phyloP scores from a whole-genome alignment of 2,329 filamentous ascomycete genomes.

The Penicillium sclerotigenum region DNA sequence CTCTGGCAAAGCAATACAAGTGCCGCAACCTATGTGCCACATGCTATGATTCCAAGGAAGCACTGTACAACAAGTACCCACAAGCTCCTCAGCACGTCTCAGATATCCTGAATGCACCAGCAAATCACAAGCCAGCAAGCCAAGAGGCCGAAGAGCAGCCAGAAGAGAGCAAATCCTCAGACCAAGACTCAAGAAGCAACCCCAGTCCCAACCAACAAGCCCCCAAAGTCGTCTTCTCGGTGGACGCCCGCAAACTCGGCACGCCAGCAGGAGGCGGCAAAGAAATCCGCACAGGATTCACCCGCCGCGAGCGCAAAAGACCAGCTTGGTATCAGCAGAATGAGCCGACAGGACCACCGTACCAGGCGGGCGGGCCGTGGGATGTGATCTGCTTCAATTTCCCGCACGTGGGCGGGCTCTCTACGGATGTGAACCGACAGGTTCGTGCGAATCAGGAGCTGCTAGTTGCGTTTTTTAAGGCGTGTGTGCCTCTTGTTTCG shows the following conservation, averaged over 20 bases:
- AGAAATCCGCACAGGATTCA: slow-evolving; percentile 43
- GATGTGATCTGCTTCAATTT: slow-evolving; percentile 93
- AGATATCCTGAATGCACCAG: slow-evolving; percentile 31
- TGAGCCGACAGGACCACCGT: slow-evolving; percentile 2
- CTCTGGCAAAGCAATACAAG: slow-evolving; percentile 41
- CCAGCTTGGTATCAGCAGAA: slow-evolving; percentile 26
- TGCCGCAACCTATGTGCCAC: slow-evolving; percentile 44
- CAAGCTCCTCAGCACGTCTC: slow-evolving; percentile 61
- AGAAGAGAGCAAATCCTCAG: slow-evolving; percentile 1
- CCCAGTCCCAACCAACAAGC: neutral
- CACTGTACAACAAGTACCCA: slow-evolving; percentile 69
- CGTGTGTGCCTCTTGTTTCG: slow-evolving; percentile 42
- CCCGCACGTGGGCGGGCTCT: slow-evolving; percentile 88
- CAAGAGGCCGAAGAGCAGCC: neutral
- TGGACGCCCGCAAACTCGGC: slow-evolving; percentile 46
- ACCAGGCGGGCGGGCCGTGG: slow-evolving; percentile 49
- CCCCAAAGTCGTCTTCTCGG: slow-evolving; percentile 40
- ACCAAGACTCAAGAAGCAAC: neutral
- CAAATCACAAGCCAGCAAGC: slow-evolving; percentile 11
- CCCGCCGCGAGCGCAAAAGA: slow-evolving; percentile 31
- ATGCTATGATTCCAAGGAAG: slow-evolving; percentile 44
- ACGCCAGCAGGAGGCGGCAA: slow-evolving; percentile 39
- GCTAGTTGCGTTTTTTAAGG: slow-evolving; percentile 49
- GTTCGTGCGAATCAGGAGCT: slow-evolving; percentile 80
- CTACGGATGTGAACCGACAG: slow-evolving; percentile 90